Evolutionary conservation across 176 grass and related monocot genomes (phyloP).

Genomic region (Sorghum bicolor): DNA sequence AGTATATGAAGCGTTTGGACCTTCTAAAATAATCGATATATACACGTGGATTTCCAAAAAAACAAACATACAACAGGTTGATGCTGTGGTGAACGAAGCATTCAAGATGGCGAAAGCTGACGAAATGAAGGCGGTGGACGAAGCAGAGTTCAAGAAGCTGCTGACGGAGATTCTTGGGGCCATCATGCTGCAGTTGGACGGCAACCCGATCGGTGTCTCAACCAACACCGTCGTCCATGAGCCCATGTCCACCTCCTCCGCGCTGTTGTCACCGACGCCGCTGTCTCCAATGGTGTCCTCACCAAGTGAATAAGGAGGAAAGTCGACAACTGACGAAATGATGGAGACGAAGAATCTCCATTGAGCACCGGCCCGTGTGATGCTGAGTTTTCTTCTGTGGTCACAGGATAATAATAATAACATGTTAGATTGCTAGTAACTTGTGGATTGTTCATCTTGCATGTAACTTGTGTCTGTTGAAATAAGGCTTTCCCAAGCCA

Average conservation of each 20-base stretch:
- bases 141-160: constrained; percentile 72
- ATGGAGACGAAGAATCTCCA: not conserved
- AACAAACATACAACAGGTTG: constrained; percentile 35
- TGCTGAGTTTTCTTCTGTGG: constrained; percentile 2
- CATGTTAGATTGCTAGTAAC: not conserved
- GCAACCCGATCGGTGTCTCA: constrained; percentile 59
- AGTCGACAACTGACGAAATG: not conserved
- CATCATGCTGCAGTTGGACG: constrained; percentile 78
- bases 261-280: constrained; percentile 39
- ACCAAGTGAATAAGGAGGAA: constrained; percentile 21
- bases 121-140: constrained; percentile 48
- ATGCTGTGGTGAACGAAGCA: constrained; percentile 59
- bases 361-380: not conserved
- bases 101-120: constrained; percentile 60
- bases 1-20: not conserved
- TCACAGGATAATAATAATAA: not conserved
- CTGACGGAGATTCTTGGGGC: constrained; percentile 73
- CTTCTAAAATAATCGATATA: not conserved
- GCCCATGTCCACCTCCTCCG: constrained; percentile 48
- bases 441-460: not conserved
- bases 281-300: constrained; percentile 32
- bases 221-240: constrained; percentile 73
- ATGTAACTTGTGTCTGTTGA: not conserved
- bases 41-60: not conserved
- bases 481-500: not conserved